phyloP scores from a whole-genome alignment of 306 rosid genomes.

The Quercus bicolor region DNA sequence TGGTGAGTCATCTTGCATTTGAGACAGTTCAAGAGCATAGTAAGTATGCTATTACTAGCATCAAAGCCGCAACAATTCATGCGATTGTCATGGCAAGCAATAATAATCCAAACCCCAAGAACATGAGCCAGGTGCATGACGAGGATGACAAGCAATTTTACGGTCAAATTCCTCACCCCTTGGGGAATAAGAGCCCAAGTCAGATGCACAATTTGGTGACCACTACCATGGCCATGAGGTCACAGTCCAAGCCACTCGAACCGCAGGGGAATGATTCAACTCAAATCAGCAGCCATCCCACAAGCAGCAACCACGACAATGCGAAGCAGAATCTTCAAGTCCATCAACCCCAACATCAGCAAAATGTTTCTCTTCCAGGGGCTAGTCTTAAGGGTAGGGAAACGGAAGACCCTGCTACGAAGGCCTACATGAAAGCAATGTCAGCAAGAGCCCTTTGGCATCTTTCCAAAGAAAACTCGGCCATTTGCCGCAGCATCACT shows the following conservation, averaged over 20 bases:
- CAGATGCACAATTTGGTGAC: constrained; percentile 64
- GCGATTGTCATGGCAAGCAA: constrained; percentile 63
- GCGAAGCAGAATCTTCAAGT: constrained; percentile 35
- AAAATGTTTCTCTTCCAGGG: constrained; percentile 45
- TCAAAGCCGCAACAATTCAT: constrained; percentile 68
- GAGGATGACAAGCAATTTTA: constrained; percentile 28
- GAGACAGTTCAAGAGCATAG: constrained; percentile 89
- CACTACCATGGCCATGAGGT: constrained; percentile 53
- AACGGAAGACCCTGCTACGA: constrained; percentile 59
- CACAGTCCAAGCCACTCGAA: constrained; percentile 24
- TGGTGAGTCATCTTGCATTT: constrained; percentile 85
- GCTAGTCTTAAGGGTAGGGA: constrained; percentile 67
- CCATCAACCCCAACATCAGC: constrained; percentile 36
- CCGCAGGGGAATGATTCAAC: constrained; percentile 9
- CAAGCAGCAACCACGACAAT: constrained; percentile 28
- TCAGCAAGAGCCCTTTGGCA: constrained; percentile 83
- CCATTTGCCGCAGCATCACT: constrained; percentile 77
- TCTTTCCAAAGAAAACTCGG: constrained; percentile 62
- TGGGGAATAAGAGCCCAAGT: constrained; percentile 43
- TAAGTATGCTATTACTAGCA: constrained; percentile 59
- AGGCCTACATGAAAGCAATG: constrained; percentile 82
- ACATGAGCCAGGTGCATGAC: constrained; percentile 10
- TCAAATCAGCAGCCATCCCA: constrained; percentile 6
- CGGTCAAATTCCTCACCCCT: constrained; percentile 43
- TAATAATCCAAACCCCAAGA: constrained; percentile 14